Conservation (phyloP, 257 asterid species). For the Primulina huaijiensis region DNA sequence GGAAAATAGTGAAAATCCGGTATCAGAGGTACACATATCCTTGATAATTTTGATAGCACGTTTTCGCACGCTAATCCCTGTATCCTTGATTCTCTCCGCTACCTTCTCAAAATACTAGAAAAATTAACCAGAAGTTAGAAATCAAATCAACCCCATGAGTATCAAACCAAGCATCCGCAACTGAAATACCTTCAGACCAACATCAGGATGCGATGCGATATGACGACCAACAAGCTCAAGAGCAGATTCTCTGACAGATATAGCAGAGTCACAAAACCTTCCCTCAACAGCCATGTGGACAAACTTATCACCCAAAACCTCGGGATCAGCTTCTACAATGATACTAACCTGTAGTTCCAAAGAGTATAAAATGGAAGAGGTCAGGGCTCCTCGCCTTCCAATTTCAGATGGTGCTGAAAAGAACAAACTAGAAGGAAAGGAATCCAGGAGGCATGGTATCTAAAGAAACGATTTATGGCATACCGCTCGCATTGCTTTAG, state of each 20-base stretch:
- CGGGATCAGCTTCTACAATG: conserved; percentile 99
- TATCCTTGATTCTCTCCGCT: conserved; percentile 94
- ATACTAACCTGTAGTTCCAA: conserved; percentile 74
- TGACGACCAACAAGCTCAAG: conserved; percentile 98
- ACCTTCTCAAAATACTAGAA: conserved; percentile 93
- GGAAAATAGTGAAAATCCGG: conserved; percentile 62
- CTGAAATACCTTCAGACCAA: conserved; percentile 86
- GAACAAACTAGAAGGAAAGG: conserved; percentile 14
- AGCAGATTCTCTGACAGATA: conserved; percentile 98
- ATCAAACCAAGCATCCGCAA: conserved; percentile 25
- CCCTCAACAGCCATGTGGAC: conserved; percentile 97
- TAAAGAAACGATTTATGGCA: conserved; percentile 33
- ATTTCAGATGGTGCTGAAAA: conserved; percentile 3
- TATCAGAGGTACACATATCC: conserved; percentile 88
- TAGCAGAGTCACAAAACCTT: conserved; percentile 95
- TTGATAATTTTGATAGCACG: conserved; percentile 91
- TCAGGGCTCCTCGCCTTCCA: conserved; percentile 20
- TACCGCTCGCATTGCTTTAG: conserved; percentile 98
- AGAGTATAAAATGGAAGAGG: conserved; percentile 26
- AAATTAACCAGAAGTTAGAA: conserved; percentile 30
- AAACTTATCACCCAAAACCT: conserved; percentile 82
- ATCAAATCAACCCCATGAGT: conserved; percentile 26
- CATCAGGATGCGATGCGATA: conserved; percentile 98
- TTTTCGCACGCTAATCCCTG: conserved; percentile 98
- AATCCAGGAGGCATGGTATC: conserved; percentile 4